Conservation (phyloP, 345 rosid genomes). For the Heritiera fomes region DNA sequence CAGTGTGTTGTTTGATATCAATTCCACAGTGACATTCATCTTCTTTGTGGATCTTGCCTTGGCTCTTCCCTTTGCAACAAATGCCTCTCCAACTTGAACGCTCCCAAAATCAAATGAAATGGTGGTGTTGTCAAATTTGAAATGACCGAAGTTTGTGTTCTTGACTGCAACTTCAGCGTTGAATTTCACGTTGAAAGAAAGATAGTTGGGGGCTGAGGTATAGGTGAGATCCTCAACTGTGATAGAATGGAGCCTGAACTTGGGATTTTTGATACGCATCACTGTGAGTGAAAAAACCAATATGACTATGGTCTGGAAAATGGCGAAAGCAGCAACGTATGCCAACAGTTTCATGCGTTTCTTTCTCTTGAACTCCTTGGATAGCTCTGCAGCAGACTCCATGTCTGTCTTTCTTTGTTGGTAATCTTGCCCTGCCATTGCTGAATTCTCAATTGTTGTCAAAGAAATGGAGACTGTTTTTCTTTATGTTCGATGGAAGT, state of each 20-base stretch:
- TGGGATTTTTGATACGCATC: slow-evolving; percentile 5
- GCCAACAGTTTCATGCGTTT: background rate
- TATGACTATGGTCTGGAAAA: slow-evolving; percentile 3
- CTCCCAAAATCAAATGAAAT: slow-evolving; percentile 24
- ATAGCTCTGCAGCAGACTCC: background rate
- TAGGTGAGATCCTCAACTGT: background rate
- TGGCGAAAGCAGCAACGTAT: background rate
- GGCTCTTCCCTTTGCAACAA: slow-evolving; percentile 29
- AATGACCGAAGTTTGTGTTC: slow-evolving; percentile 46
- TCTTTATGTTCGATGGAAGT: background rate
- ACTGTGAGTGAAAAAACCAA: background rate
- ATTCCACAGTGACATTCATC: slow-evolving; percentile 25
- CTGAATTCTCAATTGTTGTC: background rate
- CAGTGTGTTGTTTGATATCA: slow-evolving; percentile 21
- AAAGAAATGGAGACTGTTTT: background rate
- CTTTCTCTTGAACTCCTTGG: slow-evolving; percentile 8
- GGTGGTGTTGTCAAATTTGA: slow-evolving; percentile 31
- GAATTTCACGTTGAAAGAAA: slow-evolving; percentile 32
- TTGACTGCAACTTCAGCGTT: slow-evolving; percentile 27
- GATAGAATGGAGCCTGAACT: background rate
- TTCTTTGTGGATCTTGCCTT: slow-evolving; percentile 30
- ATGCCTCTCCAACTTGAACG: slow-evolving; percentile 30
- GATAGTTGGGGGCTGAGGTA: background rate
- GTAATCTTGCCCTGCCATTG: slow-evolving; percentile 1
- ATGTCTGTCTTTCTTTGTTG: background rate